Percentiles rank a stretch among this genome's conserved stretches.
Evolutionary conservation across 257 asterid species (phyloP).

Genomic region (Przewalskia tangutica): DNA sequence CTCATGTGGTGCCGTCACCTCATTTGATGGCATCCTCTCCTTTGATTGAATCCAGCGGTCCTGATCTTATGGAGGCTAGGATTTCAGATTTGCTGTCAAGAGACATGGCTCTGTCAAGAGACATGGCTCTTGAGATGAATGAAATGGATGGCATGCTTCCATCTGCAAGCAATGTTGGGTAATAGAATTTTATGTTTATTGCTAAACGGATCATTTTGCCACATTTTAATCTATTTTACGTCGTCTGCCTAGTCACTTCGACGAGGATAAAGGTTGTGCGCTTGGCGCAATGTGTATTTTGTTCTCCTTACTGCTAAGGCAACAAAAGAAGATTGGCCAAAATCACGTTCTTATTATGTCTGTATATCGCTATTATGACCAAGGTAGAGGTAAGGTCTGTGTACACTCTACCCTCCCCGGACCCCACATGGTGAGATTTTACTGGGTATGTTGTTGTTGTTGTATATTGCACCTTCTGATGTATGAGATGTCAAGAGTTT

Average conservation of each 20-base stretch:
- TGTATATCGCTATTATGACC: background rate
- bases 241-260: background rate
- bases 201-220: background rate
- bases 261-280: background rate
- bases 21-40: background rate
- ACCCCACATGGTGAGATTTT: no score
- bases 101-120: no score
- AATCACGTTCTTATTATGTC: background rate
- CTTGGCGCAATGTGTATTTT: background rate
- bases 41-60: background rate
- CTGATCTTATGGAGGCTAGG: background rate
- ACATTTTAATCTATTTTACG: background rate
- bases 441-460: no score
- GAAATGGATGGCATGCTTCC: constrained; percentile 16
- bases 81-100: background rate
- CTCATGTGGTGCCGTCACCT: background rate
- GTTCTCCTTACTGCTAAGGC: background rate
- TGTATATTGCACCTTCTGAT: no score
- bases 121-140: constrained; percentile 4
- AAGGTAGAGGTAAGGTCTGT: no score
- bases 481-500: background rate
- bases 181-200: background rate
- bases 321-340: background rate
- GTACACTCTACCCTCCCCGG: no score
- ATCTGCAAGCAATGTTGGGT: constrained; percentile 26